phyloP scores from a whole-genome alignment of 352 stramenopile species.

The Pythium volutum region DNA sequence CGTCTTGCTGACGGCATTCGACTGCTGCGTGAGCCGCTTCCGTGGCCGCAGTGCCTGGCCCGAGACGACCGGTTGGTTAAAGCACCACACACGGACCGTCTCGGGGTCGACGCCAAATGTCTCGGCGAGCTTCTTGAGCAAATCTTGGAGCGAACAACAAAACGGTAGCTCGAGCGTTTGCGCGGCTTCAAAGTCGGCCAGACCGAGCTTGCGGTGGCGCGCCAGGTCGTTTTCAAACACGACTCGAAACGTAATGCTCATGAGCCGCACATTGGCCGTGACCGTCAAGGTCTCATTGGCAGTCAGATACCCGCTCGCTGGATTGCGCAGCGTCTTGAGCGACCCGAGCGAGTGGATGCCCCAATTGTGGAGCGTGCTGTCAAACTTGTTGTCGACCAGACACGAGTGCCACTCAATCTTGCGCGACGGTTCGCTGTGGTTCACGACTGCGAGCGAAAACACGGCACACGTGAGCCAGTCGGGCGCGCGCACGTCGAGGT shows the following conservation, averaged over 20 bases:
- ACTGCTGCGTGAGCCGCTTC: conserved; percentile 50
- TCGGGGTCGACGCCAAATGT: conserved; percentile 29
- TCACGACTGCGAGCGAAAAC: conserved; percentile 68
- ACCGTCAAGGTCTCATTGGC: conserved; percentile 53
- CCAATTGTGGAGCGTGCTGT: conserved; percentile 74
- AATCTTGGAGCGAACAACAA: conserved; percentile 57
- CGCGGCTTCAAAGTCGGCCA: conserved; percentile 47
- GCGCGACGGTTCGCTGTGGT: conserved; percentile 38
- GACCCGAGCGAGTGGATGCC: conserved; percentile 72
- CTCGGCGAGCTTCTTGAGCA: conserved; percentile 39
- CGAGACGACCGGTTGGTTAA: conserved; percentile 73
- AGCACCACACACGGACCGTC: conserved; percentile 60
- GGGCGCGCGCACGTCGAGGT: conserved; percentile 46
- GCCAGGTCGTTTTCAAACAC: conserved; percentile 54
- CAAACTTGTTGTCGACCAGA: conserved; percentile 81
- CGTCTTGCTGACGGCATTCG: conserved; percentile 29
- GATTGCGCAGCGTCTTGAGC: conserved; percentile 50
- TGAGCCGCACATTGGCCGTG: conserved; percentile 62
- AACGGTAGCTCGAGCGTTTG: conserved; percentile 61
- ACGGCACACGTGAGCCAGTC: conserved; percentile 78
- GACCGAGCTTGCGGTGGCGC: conserved; percentile 47
- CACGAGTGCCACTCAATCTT: conserved; percentile 80
- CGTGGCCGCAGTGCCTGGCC: conserved; percentile 67
- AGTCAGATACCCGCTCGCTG: conserved; percentile 50
- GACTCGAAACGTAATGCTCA: conserved; percentile 79